Evolutionary conservation across 768 basidiomycete genomes (phyloP).

Genomic region (Cystofilobasidium ferigula): DNA sequence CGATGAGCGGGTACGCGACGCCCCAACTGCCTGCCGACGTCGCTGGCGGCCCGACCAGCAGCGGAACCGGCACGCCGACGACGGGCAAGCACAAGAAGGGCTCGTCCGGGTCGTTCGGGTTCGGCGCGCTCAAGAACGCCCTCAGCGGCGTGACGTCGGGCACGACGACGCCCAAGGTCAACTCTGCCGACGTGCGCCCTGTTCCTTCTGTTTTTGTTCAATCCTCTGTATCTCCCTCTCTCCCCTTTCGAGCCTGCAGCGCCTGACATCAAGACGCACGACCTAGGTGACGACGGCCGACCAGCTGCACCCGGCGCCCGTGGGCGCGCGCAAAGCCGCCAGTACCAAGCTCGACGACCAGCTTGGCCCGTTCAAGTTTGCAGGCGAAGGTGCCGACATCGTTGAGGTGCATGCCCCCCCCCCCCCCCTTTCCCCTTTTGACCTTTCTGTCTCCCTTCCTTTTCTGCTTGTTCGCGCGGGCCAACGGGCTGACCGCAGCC

Average conservation of each 20-base stretch:
- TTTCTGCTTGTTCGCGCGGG: no score
- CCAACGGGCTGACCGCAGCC: no score
- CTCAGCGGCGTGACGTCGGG: not conserved
- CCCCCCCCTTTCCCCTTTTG: not conserved
- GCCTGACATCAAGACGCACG: no score
- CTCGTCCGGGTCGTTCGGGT: not conserved
- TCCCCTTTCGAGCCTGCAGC: no score
- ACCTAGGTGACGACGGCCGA: constrained; percentile 23
- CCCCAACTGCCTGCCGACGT: not conserved
- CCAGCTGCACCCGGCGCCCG: constrained; percentile 1
- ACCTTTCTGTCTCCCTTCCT: not conserved
- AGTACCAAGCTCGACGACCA: constrained; percentile 19
- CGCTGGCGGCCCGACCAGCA: no score
- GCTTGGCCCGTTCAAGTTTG: constrained; percentile 26
- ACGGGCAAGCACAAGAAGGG: constrained; percentile 7
- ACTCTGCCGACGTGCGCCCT: not conserved
- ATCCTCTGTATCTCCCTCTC: not conserved
- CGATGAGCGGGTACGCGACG: not conserved
- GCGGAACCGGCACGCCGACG: no score
- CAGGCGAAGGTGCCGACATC: constrained; percentile 5
- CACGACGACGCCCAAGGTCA: not conserved
- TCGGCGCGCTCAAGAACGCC: constrained; percentile 10
- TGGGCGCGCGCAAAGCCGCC: not conserved
- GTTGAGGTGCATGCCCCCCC: constrained; percentile 13
- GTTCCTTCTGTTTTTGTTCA: no score